These are phyloP conservation scores for Capsella bursapastoris DNA, from an alignment of 345 rosid species.

Conservation along the genomic window DNA sequence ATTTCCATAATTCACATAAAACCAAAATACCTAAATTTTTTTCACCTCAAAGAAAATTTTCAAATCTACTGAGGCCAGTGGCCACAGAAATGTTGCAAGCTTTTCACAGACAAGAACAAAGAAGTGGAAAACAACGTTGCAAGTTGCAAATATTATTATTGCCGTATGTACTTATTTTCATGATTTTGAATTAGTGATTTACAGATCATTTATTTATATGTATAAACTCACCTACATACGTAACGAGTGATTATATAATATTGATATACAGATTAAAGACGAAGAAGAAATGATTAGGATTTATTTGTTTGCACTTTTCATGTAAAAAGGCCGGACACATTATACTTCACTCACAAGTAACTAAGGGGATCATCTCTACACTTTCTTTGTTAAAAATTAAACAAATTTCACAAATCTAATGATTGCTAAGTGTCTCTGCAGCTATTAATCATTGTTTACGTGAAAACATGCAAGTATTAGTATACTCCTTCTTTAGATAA, in stretches of 20 bases:
- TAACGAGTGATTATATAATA: not conserved
- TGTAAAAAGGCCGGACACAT: not conserved
- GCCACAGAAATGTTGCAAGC: conserved; percentile 5
- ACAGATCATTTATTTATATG: not conserved
- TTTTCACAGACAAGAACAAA: not conserved
- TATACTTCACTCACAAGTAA: conserved; percentile 29
- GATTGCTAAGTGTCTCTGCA: conserved; percentile 34
- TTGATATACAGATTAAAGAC: not conserved
- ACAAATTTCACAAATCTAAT: conserved; percentile 17
- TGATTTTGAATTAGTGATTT: conserved; percentile 7
- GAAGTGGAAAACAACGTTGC: not conserved
- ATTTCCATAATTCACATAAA: not conserved
- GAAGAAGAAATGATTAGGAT: conserved; percentile 14
- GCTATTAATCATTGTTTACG: conserved; percentile 7
- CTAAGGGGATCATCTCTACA: conserved; percentile 6
- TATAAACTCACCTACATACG: not conserved
- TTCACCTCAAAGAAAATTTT: not conserved
- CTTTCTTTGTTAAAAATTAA: conserved; percentile 27
- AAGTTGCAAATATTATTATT: conserved; percentile 20
- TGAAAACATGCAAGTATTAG: conserved; percentile 13
- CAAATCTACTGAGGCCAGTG: not conserved
- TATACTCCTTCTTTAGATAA: not conserved
- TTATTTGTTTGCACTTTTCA: conserved; percentile 18
- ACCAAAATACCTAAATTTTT: not conserved
- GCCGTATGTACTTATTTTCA: not conserved